Evolutionary conservation across 225 moss, liverwort and hornwort species (phyloP), one percentile per base, ranked within the genome.

Genomic region (Pseudisothecium myosuroides): DNA sequence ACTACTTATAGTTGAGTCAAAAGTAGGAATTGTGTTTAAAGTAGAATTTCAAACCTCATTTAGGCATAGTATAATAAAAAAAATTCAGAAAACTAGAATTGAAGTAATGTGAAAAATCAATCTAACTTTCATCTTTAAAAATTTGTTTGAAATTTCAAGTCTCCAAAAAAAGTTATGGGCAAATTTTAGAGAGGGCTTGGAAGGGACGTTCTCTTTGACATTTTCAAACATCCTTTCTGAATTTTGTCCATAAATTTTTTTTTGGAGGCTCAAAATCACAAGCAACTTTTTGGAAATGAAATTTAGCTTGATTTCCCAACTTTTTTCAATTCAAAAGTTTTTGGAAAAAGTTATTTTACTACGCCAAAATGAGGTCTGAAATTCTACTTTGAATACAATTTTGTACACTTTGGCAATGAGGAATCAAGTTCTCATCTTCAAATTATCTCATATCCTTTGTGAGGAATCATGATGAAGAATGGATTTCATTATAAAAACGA

Each of bases 111-210:
- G n/a, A n/a, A n/a, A n/a, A n/a, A 37, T 37, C 11, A 67, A 11
- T 6, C 0, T 4, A 67, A 21, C 5, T 67, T 67, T 37, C 67
- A 37, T 21, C 3, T 21, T 3, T 2, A 10, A 21, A 37, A 37
- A 37, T 6, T 0, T 0, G 0, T 21, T 37, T n/a, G 6, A 11
- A 12, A n/a, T 37, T 37, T 67, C 1, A 0, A 67, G 11, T 2
- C n/a, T 22, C 12, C 7, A 11, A 21, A 0, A 67, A 67, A 37
- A 21, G 2, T 67, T 67, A 37, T 37, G 12, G 6, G 21, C 2
- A n/a, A 67, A 21, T 6, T 67, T 21, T 3, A 67, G 4, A n/a
- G 21, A 67, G 1, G 12, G 11, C 1, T 66, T 37, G 5, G 6
- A 66, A 19, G 5, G 36, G 19, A 66, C 19, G 36, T 36, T 10